A percentile compares a stretch with the other conserved stretches of the same genome.
Conservation (phyloP, 179 eudicot genomes). For the Gypsophila paniculata region DNA sequence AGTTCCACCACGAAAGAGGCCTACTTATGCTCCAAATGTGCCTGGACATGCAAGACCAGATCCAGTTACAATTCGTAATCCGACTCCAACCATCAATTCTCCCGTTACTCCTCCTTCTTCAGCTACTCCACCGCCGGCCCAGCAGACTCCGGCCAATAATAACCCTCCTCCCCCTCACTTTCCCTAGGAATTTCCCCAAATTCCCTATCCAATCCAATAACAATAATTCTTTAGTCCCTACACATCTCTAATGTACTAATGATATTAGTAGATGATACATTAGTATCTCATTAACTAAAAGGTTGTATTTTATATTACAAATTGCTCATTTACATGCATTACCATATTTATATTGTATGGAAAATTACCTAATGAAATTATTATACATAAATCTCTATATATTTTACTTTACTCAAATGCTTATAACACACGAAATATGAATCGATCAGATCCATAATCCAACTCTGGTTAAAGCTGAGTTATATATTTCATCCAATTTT, state of each 20-base stretch:
- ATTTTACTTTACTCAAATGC: no score
- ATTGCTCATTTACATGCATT: no score
- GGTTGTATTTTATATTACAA: background rate
- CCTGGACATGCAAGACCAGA: constrained; percentile 13
- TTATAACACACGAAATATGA: no score
- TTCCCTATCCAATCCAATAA: background rate
- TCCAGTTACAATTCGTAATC: background rate
- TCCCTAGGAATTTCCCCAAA: constrained; percentile 3
- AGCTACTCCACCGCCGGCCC: constrained; percentile 12
- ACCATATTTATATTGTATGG: background rate
- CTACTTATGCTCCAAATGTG: background rate
- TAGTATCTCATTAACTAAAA: background rate
- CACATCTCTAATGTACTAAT: background rate
- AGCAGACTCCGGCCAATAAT: background rate
- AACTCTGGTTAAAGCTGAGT: no score
- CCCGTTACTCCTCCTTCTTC: background rate
- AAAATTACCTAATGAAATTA: background rate
- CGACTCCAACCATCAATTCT: background rate
- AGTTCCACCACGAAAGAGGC: constrained; percentile 3
- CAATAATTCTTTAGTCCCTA: background rate
- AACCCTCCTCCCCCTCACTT: constrained; percentile 10
- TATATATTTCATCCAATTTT: no score
- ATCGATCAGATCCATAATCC: no score
- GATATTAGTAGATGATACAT: background rate
- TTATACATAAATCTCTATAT: no score